Base-by-base conservation (phyloP, 1,284 basidiomycete species). In the Heliocybe sulcata region DNA sequence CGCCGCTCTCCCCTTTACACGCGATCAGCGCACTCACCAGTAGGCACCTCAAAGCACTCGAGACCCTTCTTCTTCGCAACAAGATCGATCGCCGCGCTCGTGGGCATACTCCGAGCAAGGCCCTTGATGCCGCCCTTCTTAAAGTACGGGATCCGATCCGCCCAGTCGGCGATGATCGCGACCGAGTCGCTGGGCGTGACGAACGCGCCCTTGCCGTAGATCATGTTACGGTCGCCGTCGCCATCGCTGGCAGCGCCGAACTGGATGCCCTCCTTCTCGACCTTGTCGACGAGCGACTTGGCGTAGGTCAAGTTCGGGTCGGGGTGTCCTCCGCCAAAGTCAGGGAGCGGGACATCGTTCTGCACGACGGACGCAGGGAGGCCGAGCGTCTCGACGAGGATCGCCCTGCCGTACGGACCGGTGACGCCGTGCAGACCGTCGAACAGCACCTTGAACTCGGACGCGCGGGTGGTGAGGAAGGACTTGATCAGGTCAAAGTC, bases 291-390 rank as follows among this genome's bases (percentile, higher is more conserved):
- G 55, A 99, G 86, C 26, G 87, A 81, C 74, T 95, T 92, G 9
- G 97, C 96, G 71, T 99, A 99, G 12, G 95, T 98, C 62, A 99
- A 75, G 78, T 99, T 99, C 35, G 96, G 96, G 71, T 99, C 96
- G 9, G 96, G 96, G 74, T 99, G 96, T 60, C 92, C 92, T 61
- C 94, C 96, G 55, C 94, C 94, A 71, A 99, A 99, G 73, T 98
- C 92, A 35, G 94, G 94, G 47, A 87, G 81, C 12, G 96, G 93
- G 16, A 83, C 76, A 65, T 92, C 93, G 77, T 98, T 97, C 77
- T 98, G 95, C 58, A 96, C 79, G 35, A 93, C 90, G 2, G 79
- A 75, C 61, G 86, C 81, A 31, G 87, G 79, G 11, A 99, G 85
- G 55, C 88, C 92, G 55, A 99, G 87, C 29, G 83, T 77, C 38